Evolutionary conservation across 148 eudicot species (phyloP), one percentile per base, ranked within the genome.

Genomic region (Silene conica): DNA sequence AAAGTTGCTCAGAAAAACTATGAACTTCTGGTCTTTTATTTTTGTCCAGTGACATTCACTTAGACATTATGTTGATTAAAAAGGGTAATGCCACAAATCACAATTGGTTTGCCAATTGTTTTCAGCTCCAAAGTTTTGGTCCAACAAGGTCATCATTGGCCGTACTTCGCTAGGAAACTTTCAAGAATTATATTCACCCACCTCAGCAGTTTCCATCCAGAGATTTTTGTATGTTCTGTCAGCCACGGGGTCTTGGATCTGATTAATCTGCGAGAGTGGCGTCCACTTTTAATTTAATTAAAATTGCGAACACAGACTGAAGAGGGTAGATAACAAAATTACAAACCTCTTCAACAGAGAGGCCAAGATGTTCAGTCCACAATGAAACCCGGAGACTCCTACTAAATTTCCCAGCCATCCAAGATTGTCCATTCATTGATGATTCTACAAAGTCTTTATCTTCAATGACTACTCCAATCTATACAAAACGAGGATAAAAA

Each of bases 361-460:
- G 89, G 76, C 98, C 97, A 77, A 94, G 96, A 82, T 94, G 98
- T 84, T 94, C 98, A n/a, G 90, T 83, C 98, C 98, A 94, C 55
- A 94, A 82, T 26, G 95, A 88, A 75, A 88, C 85, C 69, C 98
- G 88, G 19, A 94, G 97, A 75, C 85, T 87, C 18, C 38, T 83
- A 63, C 93, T 68, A 66, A 94, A 94, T 82, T 85, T 94, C 63
- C 98, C 98, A 58, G 95, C 98, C 87, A 68, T 93, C 98, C 98
- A 91, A 63, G 93, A 70, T 21, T 85, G 57, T 71, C 90, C 97
- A 77, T 91, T 77, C 91, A 94, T 94, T n/a, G 87, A 82, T 72
- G 97, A 94, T 46, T 89, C 96, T 11, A 77, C 23, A 63, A 89
- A 91, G 60, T 88, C 93, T 77, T 79, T 89, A 78, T 91, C 98